Conservation (phyloP, 1,139 yeast species). For the Scheffersomyces insectosa region DNA sequence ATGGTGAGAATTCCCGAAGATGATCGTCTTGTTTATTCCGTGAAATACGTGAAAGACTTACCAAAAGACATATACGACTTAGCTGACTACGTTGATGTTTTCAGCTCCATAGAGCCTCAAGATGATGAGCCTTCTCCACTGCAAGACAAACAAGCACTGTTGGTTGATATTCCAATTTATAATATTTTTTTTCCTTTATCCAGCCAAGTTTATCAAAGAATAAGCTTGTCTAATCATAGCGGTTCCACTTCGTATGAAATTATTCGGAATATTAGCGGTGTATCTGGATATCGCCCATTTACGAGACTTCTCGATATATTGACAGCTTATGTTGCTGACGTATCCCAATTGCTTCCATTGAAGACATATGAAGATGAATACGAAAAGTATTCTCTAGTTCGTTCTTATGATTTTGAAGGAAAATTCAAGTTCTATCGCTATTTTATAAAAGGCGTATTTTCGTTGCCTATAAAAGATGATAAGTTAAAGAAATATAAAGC, state of each 20-base stretch:
- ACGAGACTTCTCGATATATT: slow-evolving; percentile 51
- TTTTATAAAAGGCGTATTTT: slow-evolving; percentile 36
- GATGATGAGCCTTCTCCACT: slow-evolving; percentile 14
- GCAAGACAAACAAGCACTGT: slow-evolving; percentile 6
- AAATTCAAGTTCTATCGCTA: slow-evolving; percentile 72
- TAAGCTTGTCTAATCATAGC: slow-evolving; percentile 33
- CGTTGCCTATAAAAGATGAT: slow-evolving; percentile 7
- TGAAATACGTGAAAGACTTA: slow-evolving; percentile 58
- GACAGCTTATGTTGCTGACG: slow-evolving; percentile 33
- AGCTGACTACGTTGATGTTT: slow-evolving; percentile 22
- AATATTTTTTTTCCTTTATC: slow-evolving; percentile 64
- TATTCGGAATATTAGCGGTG: slow-evolving; percentile 52
- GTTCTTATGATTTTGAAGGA: slow-evolving; percentile 74
- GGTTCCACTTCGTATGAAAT: slow-evolving; percentile 65
- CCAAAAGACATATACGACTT: slow-evolving; percentile 31
- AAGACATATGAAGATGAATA: slow-evolving; percentile 25
- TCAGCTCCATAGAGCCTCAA: slow-evolving; percentile 12
- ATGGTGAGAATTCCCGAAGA: slow-evolving; percentile 53
- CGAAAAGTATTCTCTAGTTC: slow-evolving; percentile 40
- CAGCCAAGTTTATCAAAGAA: slow-evolving; percentile 57
- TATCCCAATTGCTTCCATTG: slow-evolving; percentile 21
- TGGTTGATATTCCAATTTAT: slow-evolving; percentile 27
- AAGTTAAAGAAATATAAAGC: slow-evolving; percentile 4
- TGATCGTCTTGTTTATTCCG: slow-evolving; percentile 51
- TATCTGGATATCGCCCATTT: slow-evolving; percentile 50